phyloP scores from a whole-genome alignment of 176 grass and related monocot species.

The Musa beccarii region DNA sequence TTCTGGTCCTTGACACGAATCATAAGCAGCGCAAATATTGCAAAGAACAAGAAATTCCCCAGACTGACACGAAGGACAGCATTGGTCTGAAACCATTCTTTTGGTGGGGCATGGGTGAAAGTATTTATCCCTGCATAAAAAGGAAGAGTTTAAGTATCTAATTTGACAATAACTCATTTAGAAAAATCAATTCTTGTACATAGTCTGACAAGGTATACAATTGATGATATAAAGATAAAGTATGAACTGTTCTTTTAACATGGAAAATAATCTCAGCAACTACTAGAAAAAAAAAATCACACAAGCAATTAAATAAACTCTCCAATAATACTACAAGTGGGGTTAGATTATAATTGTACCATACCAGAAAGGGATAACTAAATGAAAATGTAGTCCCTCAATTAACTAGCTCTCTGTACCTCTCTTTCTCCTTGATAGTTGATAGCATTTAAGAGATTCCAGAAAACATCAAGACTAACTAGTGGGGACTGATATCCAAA shows the following conservation, averaged over 20 bases:
- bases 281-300: not conserved
- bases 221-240: not conserved
- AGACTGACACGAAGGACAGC: constrained; percentile 86
- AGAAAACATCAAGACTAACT: not conserved
- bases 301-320: not conserved
- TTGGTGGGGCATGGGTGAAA: constrained; percentile 32
- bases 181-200: not conserved
- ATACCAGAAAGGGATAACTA: not conserved
- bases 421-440: not conserved
- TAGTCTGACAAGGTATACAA: not conserved
- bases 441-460: not conserved
- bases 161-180: not conserved
- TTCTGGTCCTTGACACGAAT: constrained; percentile 92
- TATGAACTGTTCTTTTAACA: not conserved
- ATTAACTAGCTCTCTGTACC: not conserved
- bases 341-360: not conserved
- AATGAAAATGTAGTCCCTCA: not conserved
- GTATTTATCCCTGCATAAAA: constrained; percentile 43
- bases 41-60: constrained; percentile 91
- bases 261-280: not conserved
- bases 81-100: constrained; percentile 95
- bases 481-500: not conserved
- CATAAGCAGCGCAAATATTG: constrained; percentile 71
- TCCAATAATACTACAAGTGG: not conserved
- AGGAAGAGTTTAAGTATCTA: constrained; percentile 1